Evolutionary conservation across 257 asterid species (phyloP).

Genomic region (Sherardia arvensis): DNA sequence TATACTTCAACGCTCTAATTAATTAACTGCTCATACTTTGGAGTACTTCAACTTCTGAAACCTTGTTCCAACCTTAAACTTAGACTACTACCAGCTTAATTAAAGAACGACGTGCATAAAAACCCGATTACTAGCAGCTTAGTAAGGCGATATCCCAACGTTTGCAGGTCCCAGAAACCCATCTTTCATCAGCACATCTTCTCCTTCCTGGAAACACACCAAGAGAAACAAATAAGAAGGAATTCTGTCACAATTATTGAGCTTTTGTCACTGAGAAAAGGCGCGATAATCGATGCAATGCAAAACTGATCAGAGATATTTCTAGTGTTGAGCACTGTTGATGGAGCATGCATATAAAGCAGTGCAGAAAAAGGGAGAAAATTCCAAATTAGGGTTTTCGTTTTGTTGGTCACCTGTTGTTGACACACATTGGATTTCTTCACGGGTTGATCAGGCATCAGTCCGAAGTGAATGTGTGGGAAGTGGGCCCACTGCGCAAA

Average conservation of each 20-base stretch:
- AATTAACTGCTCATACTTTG: conserved; percentile 13
- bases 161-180: conserved; percentile 80
- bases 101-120: background rate
- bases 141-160: conserved; percentile 80
- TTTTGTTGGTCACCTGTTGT: conserved; percentile 61
- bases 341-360: conserved; percentile 5
- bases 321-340: background rate
- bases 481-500: conserved; percentile 94
- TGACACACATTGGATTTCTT: conserved; percentile 84
- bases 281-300: conserved; percentile 5
- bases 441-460: conserved; percentile 99
- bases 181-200: conserved; percentile 81
- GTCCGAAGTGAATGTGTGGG: conserved; percentile 99
- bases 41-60: background rate
- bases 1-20: background rate
- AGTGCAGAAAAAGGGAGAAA: background rate
- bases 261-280: background rate
- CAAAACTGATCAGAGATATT: conserved; percentile 9
- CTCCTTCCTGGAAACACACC: conserved; percentile 54
- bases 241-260: background rate
- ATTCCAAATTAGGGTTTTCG: conserved; percentile 30
- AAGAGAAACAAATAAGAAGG: background rate
- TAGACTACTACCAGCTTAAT: background rate
- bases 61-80: conserved; percentile 2
- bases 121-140: conserved; percentile 21